Percentiles rank a stretch among this genome's conserved stretches.
phyloP scores from a whole-genome alignment of 139 green algal genomes.

The Chlamydomonas sp. region DNA sequence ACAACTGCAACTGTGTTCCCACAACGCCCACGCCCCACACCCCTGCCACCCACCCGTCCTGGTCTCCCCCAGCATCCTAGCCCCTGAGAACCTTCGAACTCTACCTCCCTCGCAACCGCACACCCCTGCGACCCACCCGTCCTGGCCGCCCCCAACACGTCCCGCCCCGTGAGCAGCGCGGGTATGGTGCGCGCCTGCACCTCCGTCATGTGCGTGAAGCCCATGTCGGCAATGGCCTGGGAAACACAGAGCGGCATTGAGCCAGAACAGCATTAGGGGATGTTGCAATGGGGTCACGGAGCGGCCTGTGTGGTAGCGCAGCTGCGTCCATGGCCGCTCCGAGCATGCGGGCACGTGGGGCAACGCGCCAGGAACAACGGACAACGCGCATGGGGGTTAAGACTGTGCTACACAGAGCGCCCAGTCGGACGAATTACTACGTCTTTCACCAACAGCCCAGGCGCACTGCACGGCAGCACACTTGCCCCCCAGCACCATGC shows the following conservation, averaged over 20 bases:
- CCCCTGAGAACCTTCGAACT: conserved; percentile 2
- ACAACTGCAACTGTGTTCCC: too few species aligned
- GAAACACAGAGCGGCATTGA: neutral
- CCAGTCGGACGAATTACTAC: too few species aligned
- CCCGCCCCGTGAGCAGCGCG: conserved; percentile 87
- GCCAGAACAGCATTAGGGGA: neutral
- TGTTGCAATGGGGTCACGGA: neutral
- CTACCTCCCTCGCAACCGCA: neutral
- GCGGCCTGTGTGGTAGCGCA: too few species aligned
- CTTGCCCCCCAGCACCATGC: too few species aligned
- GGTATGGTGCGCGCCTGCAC: conserved; percentile 97
- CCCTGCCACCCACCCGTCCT: neutral
- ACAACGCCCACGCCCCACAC: too few species aligned
- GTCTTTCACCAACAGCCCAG: too few species aligned
- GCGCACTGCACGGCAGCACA: too few species aligned
- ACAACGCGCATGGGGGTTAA: too few species aligned
- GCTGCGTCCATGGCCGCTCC: too few species aligned
- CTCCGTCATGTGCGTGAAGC: conserved; percentile 91
- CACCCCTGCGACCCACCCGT: conserved; percentile 67
- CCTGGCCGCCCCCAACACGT: conserved; percentile 94
- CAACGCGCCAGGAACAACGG: too few species aligned
- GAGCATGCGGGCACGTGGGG: too few species aligned
- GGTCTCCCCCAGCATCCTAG: neutral
- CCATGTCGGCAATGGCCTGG: conserved; percentile 79
- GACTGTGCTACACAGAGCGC: too few species aligned